These are phyloP conservation scores for Neurospora sp. DNA, from an alignment of 495 filamentous ascomycete genomes.

Conservation along the genomic window DNA sequence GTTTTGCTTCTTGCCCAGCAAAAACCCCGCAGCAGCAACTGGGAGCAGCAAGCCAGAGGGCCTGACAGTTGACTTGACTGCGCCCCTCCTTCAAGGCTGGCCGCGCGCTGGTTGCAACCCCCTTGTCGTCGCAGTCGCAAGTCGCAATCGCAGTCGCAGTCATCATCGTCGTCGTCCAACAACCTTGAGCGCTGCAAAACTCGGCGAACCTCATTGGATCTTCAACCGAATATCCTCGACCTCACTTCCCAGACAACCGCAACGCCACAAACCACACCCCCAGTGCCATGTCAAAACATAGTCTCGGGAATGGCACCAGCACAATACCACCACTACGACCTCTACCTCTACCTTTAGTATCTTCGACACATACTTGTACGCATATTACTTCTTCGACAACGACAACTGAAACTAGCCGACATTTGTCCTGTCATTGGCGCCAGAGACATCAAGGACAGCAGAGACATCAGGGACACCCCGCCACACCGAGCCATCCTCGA, in stretches of 20 bases:
- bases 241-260: background rate
- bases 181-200: background rate
- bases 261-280: background rate
- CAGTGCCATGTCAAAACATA: background rate
- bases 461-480: background rate
- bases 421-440: background rate
- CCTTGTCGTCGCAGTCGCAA: background rate
- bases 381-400: background rate
- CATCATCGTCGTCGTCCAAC: background rate
- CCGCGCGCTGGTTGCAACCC: background rate
- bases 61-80: background rate
- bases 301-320: background rate
- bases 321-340: background rate
- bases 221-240: background rate
- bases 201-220: background rate
- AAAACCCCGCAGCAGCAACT: slow-evolving; percentile 8
- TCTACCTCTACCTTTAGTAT: background rate
- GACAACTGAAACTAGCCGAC: background rate
- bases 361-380: background rate
- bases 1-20: background rate
- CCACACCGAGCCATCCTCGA: background rate
- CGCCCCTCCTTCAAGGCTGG: slow-evolving; percentile 1
- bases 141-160: background rate
- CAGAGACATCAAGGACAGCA: background rate
- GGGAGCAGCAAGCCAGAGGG: background rate